These are phyloP conservation scores for Sugiyamaella floridensis DNA, from an alignment of 805 yeast genomes.

Conservation along the genomic window DNA sequence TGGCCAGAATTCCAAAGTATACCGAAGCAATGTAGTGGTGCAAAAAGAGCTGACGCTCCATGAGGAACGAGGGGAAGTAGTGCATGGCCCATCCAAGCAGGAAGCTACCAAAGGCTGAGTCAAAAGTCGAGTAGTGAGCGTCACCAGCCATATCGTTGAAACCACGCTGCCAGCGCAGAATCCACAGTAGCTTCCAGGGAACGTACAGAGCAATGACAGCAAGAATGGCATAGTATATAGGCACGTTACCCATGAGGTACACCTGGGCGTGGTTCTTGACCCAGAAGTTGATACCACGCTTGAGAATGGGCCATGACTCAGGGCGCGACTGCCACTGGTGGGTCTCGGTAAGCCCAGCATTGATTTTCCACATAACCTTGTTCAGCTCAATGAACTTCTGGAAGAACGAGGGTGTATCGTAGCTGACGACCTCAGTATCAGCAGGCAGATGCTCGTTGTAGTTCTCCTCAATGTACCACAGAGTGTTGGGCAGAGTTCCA, in stretches of 20 bases:
- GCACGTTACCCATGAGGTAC: conserved; percentile 59
- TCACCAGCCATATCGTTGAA: conserved; percentile 26
- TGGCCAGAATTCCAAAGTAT: conserved; percentile 74
- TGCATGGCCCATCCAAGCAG: conserved; percentile 54
- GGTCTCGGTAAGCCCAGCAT: conserved; percentile 41
- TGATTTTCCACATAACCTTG: conserved; percentile 46
- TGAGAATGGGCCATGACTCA: conserved; percentile 53
- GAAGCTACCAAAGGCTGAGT: conserved; percentile 36
- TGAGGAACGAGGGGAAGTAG: conserved; percentile 56
- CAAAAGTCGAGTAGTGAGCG: conserved; percentile 26
- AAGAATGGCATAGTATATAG: conserved; percentile 45
- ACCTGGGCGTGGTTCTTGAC: conserved; percentile 39
- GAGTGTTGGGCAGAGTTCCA: conserved; percentile 59
- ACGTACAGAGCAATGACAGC: conserved; percentile 27
- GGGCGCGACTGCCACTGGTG: conserved; percentile 52
- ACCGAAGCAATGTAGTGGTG: conserved; percentile 93
- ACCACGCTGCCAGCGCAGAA: conserved; percentile 37
- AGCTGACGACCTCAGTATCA: conserved; percentile 31
- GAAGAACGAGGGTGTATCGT: conserved; percentile 37
- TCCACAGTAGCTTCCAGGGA: conserved; percentile 23
- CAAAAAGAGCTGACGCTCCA: conserved; percentile 89
- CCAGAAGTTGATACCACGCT: conserved; percentile 56
- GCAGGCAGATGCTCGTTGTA: conserved; percentile 36
- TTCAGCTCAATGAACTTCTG: conserved; percentile 51
- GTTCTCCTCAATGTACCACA: conserved; percentile 70